Percentiles rank a stretch among this genome's conserved stretches.
Conservation (phyloP, 1,139 yeast genomes). For the Scheffersomyces cryptocercus region DNA sequence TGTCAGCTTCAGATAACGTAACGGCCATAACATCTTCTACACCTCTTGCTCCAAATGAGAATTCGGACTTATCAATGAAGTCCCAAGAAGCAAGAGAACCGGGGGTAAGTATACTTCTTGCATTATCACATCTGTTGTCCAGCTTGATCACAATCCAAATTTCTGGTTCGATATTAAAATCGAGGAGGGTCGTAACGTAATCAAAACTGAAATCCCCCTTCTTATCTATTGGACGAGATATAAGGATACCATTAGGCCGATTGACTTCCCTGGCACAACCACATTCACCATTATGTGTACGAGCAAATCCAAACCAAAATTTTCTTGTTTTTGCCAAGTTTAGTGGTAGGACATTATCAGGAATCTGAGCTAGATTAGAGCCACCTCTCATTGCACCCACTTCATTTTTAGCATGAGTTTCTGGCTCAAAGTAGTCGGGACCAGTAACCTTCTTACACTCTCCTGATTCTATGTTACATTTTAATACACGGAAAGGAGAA, state of each 20-base stretch:
- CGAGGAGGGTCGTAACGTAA: background rate
- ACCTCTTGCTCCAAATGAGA: background rate
- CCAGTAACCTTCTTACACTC: background rate
- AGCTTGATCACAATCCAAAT: background rate
- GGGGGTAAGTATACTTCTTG: conserved; percentile 21
- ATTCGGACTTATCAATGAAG: background rate
- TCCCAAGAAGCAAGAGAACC: conserved; percentile 21
- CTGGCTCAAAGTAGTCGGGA: background rate
- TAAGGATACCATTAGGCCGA: background rate
- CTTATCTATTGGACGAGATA: background rate
- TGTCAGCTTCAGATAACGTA: conserved; percentile 35
- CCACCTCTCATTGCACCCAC: background rate
- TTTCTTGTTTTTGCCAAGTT: background rate
- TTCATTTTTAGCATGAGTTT: background rate
- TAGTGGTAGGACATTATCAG: background rate
- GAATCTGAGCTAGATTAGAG: background rate
- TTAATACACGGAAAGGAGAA: background rate
- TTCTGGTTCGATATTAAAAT: background rate
- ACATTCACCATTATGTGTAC: background rate
- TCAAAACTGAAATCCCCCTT: background rate
- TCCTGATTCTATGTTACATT: background rate
- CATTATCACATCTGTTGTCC: conserved; percentile 14
- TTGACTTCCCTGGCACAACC: background rate
- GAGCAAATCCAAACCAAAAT: background rate
- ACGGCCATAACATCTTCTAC: conserved; percentile 24